These are phyloP conservation scores for Trichoderma pleuroti DNA, from an alignment of 2,329 filamentous ascomycete species.

Conservation along the genomic window DNA sequence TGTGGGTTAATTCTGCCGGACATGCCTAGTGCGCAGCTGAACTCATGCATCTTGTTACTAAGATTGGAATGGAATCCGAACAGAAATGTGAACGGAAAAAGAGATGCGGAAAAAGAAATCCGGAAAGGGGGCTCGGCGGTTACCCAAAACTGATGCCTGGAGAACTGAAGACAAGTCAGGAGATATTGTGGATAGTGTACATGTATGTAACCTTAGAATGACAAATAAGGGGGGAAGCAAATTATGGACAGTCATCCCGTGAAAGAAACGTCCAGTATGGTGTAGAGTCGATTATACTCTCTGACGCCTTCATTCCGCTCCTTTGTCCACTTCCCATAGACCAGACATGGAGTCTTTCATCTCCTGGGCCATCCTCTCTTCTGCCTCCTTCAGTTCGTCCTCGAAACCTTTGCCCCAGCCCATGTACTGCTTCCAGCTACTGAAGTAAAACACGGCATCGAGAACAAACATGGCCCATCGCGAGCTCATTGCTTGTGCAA, in stretches of 20 bases:
- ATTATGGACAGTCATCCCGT: neutral
- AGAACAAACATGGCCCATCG: constrained; percentile 14
- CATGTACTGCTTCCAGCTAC: constrained; percentile 13
- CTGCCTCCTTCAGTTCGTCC: constrained; percentile 13
- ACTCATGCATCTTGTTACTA: neutral
- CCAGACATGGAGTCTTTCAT: constrained; percentile 16
- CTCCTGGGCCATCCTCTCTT: constrained; percentile 13
- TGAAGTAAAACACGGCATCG: constrained; percentile 14
- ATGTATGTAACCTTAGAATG: neutral
- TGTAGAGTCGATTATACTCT: neutral
- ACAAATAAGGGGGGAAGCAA: neutral
- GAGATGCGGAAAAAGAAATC: neutral
- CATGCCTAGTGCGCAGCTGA: neutral
- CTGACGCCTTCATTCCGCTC: neutral
- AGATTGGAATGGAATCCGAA: neutral
- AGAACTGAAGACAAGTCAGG: neutral
- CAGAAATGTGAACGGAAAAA: neutral
- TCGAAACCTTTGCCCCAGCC: constrained; percentile 15
- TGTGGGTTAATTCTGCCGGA: neutral
- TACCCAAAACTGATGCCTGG: neutral
- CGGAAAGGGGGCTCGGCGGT: neutral
- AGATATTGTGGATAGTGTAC: neutral
- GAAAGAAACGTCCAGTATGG: neutral
- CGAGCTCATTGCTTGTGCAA: neutral
- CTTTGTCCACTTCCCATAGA: constrained; percentile 2